phyloP scores from a whole-genome alignment of 2,329 filamentous ascomycete genomes.

The Neonectria ditissima region DNA sequence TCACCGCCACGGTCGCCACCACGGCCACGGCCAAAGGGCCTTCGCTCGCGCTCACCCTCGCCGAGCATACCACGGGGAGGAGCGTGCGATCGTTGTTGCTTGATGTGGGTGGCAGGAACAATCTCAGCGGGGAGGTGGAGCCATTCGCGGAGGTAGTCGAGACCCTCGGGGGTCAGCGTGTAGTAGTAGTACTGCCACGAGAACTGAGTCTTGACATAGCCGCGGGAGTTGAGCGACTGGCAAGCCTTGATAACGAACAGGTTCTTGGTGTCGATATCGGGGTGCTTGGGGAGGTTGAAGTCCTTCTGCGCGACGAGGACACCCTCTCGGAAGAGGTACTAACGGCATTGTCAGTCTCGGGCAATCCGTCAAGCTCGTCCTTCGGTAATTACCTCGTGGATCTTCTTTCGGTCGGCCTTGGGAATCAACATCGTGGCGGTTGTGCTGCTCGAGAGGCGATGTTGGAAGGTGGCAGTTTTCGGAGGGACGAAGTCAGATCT shows the following conservation, averaged over 20 bases:
- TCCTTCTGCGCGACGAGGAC: slow-evolving; percentile 99
- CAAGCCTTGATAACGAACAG: slow-evolving; percentile 99
- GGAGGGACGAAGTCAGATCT: slow-evolving; percentile 51
- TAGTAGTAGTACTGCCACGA: slow-evolving; percentile 99
- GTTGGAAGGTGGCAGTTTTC: slow-evolving; percentile 60
- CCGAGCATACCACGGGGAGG: slow-evolving; percentile 99
- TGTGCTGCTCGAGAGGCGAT: slow-evolving; percentile 60
- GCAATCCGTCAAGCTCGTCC: slow-evolving; percentile 34
- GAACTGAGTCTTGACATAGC: slow-evolving; percentile 99
- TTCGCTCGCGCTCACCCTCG: slow-evolving; percentile 83
- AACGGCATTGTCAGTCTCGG: slow-evolving; percentile 44
- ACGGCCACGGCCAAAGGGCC: slow-evolving; percentile 85
- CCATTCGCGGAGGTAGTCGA: slow-evolving; percentile 99
- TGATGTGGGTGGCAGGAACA: slow-evolving; percentile 99
- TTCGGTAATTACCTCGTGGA: slow-evolving; percentile 77
- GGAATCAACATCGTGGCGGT: slow-evolving; percentile 92
- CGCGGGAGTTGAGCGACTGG: slow-evolving; percentile 98
- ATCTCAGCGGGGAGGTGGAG: slow-evolving; percentile 99
- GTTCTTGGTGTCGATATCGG: slow-evolving; percentile 99
- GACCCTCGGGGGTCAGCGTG: slow-evolving; percentile 98
- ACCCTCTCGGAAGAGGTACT: slow-evolving; percentile 96
- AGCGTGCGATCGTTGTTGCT: slow-evolving; percentile 99
- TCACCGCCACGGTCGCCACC: slow-evolving; percentile 81
- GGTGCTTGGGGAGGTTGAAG: slow-evolving; percentile 98
- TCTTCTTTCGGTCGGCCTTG: slow-evolving; percentile 99